Evolutionary conservation across 2,329 filamentous ascomycete genomes (phyloP).

Genomic region (Xylariaceae sp.): DNA sequence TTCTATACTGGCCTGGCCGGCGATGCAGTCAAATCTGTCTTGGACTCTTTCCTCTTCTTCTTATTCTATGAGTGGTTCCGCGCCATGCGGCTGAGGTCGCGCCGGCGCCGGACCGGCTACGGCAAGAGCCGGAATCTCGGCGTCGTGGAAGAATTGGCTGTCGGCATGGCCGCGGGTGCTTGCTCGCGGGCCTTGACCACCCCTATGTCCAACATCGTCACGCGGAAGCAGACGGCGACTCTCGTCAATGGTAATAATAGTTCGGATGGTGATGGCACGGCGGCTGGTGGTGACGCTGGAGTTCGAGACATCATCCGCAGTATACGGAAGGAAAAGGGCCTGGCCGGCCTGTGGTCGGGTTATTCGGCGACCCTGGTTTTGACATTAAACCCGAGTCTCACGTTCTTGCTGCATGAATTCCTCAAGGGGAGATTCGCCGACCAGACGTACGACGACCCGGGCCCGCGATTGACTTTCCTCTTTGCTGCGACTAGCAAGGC

Average conservation of each 20-base stretch:
- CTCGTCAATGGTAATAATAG: conserved; percentile 17
- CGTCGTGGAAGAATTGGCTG: conserved; percentile 66
- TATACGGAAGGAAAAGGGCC: conserved; percentile 66
- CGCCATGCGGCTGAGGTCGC: conserved; percentile 10
- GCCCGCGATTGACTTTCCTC: conserved; percentile 37
- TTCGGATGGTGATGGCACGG: conserved; percentile 27
- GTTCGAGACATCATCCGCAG: conserved; percentile 57
- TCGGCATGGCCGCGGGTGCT: conserved; percentile 71
- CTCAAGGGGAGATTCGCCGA: conserved; percentile 56
- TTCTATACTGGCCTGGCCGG: conserved; percentile 62
- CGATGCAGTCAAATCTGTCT: conserved; percentile 63
- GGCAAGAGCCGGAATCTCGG: conserved; percentile 40
- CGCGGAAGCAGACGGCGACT: conserved; percentile 70
- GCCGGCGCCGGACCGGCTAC: conserved; percentile 14
- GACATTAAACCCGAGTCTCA: conserved; percentile 81
- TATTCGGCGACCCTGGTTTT: conserved; percentile 77
- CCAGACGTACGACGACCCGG: conserved; percentile 35
- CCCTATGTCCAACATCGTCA: conserved; percentile 77
- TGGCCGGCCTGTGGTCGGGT: conserved; percentile 79
- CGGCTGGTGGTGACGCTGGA: conserved; percentile 45
- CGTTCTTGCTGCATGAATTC: conserved; percentile 76
- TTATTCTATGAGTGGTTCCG: conserved; percentile 64
- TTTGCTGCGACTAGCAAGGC: conserved; percentile 75
- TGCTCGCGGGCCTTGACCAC: conserved; percentile 73
- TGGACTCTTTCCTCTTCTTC: conserved; percentile 84